Percentiles rank a stretch among this genome's conserved stretches.
Evolutionary conservation across 176 grass and related monocot genomes (phyloP).

Genomic region (Melocanna baccifera): DNA sequence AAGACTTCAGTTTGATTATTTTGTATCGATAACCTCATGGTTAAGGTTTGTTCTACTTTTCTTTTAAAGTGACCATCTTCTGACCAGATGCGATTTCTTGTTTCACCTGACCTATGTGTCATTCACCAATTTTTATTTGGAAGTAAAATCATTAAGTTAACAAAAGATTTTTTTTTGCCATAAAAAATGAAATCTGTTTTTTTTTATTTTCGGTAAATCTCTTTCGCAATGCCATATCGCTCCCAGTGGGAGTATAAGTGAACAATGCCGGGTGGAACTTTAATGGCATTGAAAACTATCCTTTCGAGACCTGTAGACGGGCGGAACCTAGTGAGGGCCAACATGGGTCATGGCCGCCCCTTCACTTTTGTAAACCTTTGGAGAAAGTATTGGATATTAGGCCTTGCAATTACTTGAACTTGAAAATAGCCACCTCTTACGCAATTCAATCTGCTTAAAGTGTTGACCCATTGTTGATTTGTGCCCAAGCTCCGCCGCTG

Average conservation of each 20-base stretch:
- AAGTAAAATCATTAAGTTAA: slow-evolving; percentile 5
- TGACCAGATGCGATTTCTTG: neutral
- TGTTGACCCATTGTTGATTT: neutral
- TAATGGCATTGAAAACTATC: neutral
- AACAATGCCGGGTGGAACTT: neutral
- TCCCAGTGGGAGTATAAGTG: neutral
- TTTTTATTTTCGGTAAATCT: neutral
- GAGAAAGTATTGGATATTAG: neutral
- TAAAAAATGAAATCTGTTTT: neutral
- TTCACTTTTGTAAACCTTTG: neutral
- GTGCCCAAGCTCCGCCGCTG: neutral
- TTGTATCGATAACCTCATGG: slow-evolving; percentile 7
- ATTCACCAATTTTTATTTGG: neutral
- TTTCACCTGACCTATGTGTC: neutral
- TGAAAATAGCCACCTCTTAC: neutral
- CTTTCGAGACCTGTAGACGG: neutral
- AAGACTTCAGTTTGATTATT: slow-evolving; percentile 9
- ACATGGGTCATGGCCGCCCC: neutral
- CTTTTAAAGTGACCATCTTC: neutral
- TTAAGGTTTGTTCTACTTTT: neutral
- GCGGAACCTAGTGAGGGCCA: neutral
- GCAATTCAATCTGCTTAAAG: neutral
- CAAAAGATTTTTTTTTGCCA: neutral
- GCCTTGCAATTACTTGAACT: neutral
- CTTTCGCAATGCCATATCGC: neutral